Percentiles rank a stretch among this genome's conserved stretches.
phyloP scores from a whole-genome alignment of 768 basidiomycete species.

The Suillus bovinus region DNA sequence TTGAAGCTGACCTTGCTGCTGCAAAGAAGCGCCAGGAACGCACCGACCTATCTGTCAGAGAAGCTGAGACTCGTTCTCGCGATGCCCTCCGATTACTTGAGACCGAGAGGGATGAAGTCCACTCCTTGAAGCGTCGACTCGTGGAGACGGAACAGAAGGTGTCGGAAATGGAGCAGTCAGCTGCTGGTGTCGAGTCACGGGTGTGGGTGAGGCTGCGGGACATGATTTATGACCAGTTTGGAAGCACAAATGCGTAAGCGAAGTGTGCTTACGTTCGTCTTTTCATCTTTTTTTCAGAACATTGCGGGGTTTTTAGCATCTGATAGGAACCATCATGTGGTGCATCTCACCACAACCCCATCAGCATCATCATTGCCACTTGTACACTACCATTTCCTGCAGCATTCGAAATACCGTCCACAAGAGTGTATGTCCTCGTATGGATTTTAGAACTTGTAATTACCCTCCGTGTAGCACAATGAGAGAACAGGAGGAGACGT shows the following conservation, averaged over 20 bases:
- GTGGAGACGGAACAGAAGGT: constrained; percentile 22
- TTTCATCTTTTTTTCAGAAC: constrained; percentile 4
- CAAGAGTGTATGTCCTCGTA: neutral
- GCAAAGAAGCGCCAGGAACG: constrained; percentile 16
- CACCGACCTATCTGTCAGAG: neutral
- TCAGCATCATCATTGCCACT: neutral
- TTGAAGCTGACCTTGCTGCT: constrained; percentile 22
- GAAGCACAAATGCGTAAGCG: constrained; percentile 1
- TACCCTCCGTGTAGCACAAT: neutral
- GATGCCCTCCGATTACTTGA: constrained; percentile 22
- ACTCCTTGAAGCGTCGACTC: constrained; percentile 25
- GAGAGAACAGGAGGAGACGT: neutral
- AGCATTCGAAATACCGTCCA: constrained; percentile 8
- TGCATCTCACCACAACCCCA: neutral
- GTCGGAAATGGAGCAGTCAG: constrained; percentile 18
- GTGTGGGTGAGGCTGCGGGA: constrained; percentile 32
- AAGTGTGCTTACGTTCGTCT: neutral
- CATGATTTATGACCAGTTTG: constrained; percentile 30
- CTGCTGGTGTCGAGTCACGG: constrained; percentile 19
- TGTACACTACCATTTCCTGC: constrained; percentile 2
- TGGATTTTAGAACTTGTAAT: constrained; percentile 1
- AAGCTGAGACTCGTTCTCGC: constrained; percentile 23
- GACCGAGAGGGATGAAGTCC: constrained; percentile 20
- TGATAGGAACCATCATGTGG: neutral
- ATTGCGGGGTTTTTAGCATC: constrained; percentile 2